These are phyloP conservation scores for Pilaira anomala DNA, from an alignment of 192 early-diverging fungal species.

Conservation along the genomic window DNA sequence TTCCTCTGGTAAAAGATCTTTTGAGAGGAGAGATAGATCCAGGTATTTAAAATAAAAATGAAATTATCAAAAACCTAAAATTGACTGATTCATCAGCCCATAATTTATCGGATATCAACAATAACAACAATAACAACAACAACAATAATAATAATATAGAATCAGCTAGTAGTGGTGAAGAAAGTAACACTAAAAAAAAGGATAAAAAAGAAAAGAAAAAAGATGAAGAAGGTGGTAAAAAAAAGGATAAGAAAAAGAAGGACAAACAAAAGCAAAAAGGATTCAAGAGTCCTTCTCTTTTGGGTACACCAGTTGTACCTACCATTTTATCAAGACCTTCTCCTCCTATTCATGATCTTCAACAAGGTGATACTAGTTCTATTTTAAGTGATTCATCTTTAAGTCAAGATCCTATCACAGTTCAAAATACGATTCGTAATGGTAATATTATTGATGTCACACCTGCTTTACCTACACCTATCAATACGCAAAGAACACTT, in stretches of 20 bases:
- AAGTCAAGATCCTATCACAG: constrained; percentile 4
- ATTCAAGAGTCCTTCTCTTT: constrained; percentile 3
- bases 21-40: constrained; percentile 11
- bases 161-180: not conserved
- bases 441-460: not conserved
- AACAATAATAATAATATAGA: not conserved
- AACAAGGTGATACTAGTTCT: not conserved
- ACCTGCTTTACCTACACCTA: not conserved
- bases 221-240: not conserved
- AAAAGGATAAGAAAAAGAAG: not conserved
- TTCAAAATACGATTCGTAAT: constrained; percentile 15
- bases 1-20: constrained; percentile 17
- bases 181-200: not conserved
- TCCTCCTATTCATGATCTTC: not conserved
- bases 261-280: not conserved
- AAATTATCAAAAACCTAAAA: not conserved
- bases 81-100: not conserved
- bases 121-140: not conserved
- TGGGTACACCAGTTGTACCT: constrained; percentile 16
- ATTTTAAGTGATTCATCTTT: not conserved
- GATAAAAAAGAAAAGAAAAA: not conserved
- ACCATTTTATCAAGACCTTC: constrained; percentile 11
- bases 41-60: not conserved
- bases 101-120: not conserved
- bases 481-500: no score